Base-by-base conservation (phyloP, 176 grass and related monocot genomes). In the Triticum urartu region DNA sequence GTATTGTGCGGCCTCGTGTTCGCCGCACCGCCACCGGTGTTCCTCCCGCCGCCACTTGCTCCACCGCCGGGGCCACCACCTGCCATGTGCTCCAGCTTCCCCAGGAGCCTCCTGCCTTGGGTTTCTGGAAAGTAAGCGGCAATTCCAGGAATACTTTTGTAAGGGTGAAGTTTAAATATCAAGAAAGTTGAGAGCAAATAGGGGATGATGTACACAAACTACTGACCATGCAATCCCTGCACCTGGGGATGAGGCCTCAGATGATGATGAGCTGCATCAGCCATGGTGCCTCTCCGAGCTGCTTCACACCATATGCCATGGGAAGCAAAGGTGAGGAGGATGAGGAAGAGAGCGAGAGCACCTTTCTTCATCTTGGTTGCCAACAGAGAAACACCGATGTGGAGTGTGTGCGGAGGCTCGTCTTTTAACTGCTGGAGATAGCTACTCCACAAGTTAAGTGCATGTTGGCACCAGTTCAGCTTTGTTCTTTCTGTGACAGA, bases 321-420 rank as follows among this genome's bases (percentile, higher is more conserved):
- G 56, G 66, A 83, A 18, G 80, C 85, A 67, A 90, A 45, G 73
- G 42, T 21, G 52, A 90, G 54, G 73, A 86, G 25, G 65, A 54
- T 6, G 50, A 83, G 21, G 33, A 52, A 79, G 32, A 90, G 21
- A 18, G 80, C 66, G 34, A 84, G 66, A 71, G 79, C 54, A 28
- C 32, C 35, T 45, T 80, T 87, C 74, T 67, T 66, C 89, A 90
- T 90, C 75, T 87, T 84, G 66, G 24, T 6, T 32, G 30, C 72
- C 84, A 60, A 58, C 6, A 59, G 72, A 82, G 75, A 74, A 73
- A 39, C 80, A 83, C 14, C 6, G 20, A 59, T 59, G 54, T 59
- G 54, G 7, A 21, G 18, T 59, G 54, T 21, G 18, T 21, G 48
- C 20, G 21, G 56, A 90, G 85, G 38, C 89, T 87, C 65, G 35